Percentiles rank a stretch among this genome's conserved stretches.
Evolutionary conservation across 768 basidiomycete genomes (phyloP).

Genomic region (Psilocybe cyanescens): DNA sequence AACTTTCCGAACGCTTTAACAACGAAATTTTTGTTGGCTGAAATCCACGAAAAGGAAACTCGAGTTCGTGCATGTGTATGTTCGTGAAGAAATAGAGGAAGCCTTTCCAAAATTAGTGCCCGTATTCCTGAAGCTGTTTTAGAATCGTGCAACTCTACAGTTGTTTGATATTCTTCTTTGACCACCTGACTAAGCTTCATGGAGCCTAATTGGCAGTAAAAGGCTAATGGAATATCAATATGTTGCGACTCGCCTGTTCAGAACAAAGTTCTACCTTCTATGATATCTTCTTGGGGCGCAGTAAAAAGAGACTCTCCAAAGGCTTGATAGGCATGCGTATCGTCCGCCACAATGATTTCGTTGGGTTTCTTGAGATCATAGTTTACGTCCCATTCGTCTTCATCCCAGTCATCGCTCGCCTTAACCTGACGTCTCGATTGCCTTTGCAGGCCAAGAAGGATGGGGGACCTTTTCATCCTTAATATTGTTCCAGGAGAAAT

Average conservation of each 20-base stretch:
- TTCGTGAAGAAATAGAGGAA: constrained; percentile 92
- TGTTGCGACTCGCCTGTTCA: neutral
- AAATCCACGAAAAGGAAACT: constrained; percentile 71
- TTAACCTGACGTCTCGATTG: constrained; percentile 41
- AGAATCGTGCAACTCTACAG: constrained; percentile 51
- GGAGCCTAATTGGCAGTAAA: constrained; percentile 81
- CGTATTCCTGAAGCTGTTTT: constrained; percentile 56
- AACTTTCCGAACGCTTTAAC: constrained; percentile 73
- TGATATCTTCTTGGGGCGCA: constrained; percentile 87
- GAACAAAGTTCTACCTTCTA: constrained; percentile 65
- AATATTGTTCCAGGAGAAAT: constrained; percentile 53
- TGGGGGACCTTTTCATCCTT: constrained; percentile 71
- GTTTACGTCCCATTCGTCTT: constrained; percentile 73
- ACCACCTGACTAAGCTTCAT: constrained; percentile 72
- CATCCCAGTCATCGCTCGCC: constrained; percentile 51
- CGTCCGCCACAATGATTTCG: constrained; percentile 85
- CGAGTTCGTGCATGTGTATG: constrained; percentile 69
- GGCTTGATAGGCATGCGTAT: constrained; percentile 76
- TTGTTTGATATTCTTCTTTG: constrained; percentile 73
- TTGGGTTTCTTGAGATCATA: constrained; percentile 74
- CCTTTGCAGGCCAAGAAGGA: constrained; percentile 77
- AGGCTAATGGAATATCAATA: constrained; percentile 42
- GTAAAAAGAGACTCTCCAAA: constrained; percentile 79
- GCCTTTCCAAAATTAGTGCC: constrained; percentile 73
- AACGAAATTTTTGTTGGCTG: constrained; percentile 62